These are phyloP conservation scores for Chamaecyparis obtusa DNA, from an alignment of 75 land plant species.

Conservation along the genomic window DNA sequence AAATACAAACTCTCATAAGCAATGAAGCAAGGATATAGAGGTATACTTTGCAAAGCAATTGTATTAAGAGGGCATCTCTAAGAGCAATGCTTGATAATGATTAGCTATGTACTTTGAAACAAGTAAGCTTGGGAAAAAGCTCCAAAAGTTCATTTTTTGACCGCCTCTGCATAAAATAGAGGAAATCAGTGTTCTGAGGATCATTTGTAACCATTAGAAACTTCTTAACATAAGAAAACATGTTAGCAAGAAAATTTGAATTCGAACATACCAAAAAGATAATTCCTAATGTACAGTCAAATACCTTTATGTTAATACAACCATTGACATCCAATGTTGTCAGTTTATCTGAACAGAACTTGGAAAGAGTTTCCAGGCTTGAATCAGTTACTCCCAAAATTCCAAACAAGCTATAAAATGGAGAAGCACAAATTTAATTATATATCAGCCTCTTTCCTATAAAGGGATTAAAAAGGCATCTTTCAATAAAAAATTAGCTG, in stretches of 20 bases:
- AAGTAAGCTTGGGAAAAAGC: slow-evolving; percentile 59
- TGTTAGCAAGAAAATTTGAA: background rate
- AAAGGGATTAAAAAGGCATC: background rate
- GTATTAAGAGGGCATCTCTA: background rate
- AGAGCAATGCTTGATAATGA: background rate
- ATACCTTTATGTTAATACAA: slow-evolving; percentile 86
- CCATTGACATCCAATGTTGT: slow-evolving; percentile 94
- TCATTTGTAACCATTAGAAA: background rate
- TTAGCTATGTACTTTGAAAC: slow-evolving; percentile 91
- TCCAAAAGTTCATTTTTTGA: slow-evolving; percentile 64
- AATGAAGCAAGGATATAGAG: background rate
- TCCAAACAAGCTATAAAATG: slow-evolving; percentile 79
- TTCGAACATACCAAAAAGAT: background rate
- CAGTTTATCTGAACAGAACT: slow-evolving; percentile 54
- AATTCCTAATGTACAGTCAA: background rate
- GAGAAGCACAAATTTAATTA: background rate
- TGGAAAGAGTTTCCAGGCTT: slow-evolving; percentile 68
- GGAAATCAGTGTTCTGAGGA: background rate
- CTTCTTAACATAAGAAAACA: background rate
- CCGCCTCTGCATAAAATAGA: slow-evolving; percentile 49
- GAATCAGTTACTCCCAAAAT: slow-evolving; percentile 86
- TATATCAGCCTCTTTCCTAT: background rate
- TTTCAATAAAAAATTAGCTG: background rate
- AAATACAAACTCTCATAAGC: background rate
- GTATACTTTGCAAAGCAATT: background rate